Evolutionary conservation across 169 alveolate species (phyloP), one percentile per base, ranked within the genome.

Genomic region (Theileria sp.): DNA sequence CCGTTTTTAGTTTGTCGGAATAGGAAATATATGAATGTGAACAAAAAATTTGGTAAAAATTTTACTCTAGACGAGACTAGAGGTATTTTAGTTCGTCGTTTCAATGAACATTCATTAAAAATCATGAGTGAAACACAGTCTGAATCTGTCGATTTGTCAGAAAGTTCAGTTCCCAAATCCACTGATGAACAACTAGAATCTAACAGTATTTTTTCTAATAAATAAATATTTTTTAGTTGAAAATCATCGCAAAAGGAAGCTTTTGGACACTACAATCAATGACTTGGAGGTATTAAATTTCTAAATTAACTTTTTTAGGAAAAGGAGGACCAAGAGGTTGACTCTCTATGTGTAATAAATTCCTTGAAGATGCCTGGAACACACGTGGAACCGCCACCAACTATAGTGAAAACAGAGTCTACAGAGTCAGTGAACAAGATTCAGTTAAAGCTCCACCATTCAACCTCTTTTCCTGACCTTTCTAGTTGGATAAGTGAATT

Each of bases 331-430:
- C 61, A 75, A 69, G 44, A 36, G 26, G 17, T 26, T 3, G 79
- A 73, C 51, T 77, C 66, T 25, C 30, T 76, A 58, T 82, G 88
- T 64, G 23, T 82, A 26, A 82, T 82, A 75, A 69, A 28, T n/a
- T 64, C 82, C 26, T 50, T 82, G 61, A 74, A 17, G n/a, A 82
- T 82, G 85, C 88, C 88, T n/a, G 87, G 87, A 0, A 15, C 67
- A 0, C 34, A 19, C 0, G 44, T 5, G 1, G 30, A 66, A 21
- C 58, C 26, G 1, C 32, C 61, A 25, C 7, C 26, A 25, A 1
- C 13, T 21, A 1, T 36, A 21, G 75, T 66, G 21, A 38, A 44
- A 23, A 5, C 56, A 0, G 64, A 44, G 26, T 71, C 79, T 9
- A 7, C 68, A 23, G 68, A 32, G 34, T 71, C 44, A 2, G 51